A percentile compares a stretch with the other conserved stretches of the same genome.
These are phyloP conservation scores for Kondoa subrosea DNA, from an alignment of 768 basidiomycete genomes.

Conservation along the genomic window DNA sequence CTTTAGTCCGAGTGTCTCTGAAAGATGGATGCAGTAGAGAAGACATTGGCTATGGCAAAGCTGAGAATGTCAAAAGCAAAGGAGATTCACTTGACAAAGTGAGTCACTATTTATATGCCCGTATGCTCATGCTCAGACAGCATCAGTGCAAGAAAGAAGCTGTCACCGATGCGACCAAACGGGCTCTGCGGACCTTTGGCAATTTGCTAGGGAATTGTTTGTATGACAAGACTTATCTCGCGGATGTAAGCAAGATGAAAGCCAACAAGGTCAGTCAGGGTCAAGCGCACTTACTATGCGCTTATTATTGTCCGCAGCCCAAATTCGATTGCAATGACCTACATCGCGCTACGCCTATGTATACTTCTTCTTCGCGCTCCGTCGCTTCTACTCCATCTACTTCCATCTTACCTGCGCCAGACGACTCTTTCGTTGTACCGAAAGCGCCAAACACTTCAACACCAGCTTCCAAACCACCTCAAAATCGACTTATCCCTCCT, in stretches of 20 bases:
- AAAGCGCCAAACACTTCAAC: neutral
- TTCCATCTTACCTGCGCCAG: neutral
- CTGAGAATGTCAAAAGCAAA: conserved; percentile 73
- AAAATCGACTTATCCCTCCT: neutral
- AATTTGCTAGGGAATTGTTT: conserved; percentile 89
- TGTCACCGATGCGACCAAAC: conserved; percentile 79
- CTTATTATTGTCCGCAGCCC: conserved; percentile 12
- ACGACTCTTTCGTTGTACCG: neutral
- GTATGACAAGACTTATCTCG: conserved; percentile 82
- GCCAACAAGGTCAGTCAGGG: conserved; percentile 50
- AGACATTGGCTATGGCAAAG: conserved; percentile 75
- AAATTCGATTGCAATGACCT: conserved; percentile 25
- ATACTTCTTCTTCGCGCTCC: conserved; percentile 2
- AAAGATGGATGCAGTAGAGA: conserved; percentile 79
- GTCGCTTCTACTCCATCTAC: too few species aligned
- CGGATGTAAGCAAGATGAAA: conserved; percentile 74
- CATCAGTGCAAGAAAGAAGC: conserved; percentile 95
- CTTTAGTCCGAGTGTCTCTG: conserved; percentile 70
- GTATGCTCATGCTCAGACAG: neutral
- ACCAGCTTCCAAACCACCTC: neutral
- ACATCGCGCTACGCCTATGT: conserved; percentile 14
- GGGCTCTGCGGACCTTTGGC: conserved; percentile 71
- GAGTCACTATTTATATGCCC: conserved; percentile 19
- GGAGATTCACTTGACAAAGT: conserved; percentile 83
- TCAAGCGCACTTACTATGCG: neutral